Conservation (phyloP, 768 basidiomycete genomes). For the Xerocomus potaroensis region DNA sequence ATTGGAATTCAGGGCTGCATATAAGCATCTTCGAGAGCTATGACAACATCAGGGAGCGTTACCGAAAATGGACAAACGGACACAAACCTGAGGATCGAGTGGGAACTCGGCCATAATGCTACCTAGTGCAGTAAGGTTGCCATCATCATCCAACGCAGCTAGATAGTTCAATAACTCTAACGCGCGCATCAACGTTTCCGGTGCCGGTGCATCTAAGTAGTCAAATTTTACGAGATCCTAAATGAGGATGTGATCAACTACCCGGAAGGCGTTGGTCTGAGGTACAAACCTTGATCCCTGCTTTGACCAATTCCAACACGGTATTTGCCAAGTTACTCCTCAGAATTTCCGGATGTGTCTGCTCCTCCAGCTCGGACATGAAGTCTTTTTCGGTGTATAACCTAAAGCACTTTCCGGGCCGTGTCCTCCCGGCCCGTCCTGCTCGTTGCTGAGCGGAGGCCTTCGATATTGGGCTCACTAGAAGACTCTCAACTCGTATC, state of each 20-base stretch:
- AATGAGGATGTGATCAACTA: neutral
- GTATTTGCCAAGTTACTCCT: slow-evolving; percentile 91
- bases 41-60: neutral
- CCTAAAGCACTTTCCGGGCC: slow-evolving; percentile 96
- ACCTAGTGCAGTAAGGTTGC: slow-evolving; percentile 83
- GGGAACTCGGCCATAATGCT: slow-evolving; percentile 97
- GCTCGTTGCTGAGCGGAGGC: slow-evolving; percentile 95
- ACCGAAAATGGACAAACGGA: neutral
- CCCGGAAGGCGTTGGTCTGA: neutral
- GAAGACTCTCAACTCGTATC: slow-evolving; percentile 91
- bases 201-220: slow-evolving; percentile 90
- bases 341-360: slow-evolving; percentile 95
- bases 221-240: slow-evolving; percentile 83
- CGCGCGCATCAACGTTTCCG: slow-evolving; percentile 96
- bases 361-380: slow-evolving; percentile 92
- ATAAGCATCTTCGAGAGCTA: slow-evolving; percentile 90
- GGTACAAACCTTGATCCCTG: slow-evolving; percentile 72
- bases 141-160: slow-evolving; percentile 91
- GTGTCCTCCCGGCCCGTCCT: slow-evolving; percentile 92
- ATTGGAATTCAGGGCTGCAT: slow-evolving; percentile 90
- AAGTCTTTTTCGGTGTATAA: slow-evolving; percentile 98
- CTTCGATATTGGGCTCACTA: slow-evolving; percentile 95
- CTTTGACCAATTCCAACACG: slow-evolving; percentile 89
- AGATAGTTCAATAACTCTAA: slow-evolving; percentile 91
- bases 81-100: slow-evolving; percentile 85